phyloP scores from a whole-genome alignment of 2,329 filamentous ascomycete genomes.

The Colletotrichum tamarilloi region DNA sequence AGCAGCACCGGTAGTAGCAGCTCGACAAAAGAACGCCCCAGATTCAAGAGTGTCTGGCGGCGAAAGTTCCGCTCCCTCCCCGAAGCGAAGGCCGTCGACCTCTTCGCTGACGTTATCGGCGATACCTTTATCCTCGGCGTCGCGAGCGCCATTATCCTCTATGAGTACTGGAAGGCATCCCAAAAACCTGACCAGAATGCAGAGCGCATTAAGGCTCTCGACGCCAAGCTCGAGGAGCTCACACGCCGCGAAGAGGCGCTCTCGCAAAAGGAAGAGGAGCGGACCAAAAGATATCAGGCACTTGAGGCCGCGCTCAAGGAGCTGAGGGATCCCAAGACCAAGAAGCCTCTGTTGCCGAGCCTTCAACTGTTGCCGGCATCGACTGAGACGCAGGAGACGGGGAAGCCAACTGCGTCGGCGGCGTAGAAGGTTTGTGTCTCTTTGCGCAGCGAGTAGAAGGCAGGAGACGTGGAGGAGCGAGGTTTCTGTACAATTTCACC shows the following conservation, averaged over 20 bases:
- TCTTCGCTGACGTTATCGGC: conserved; percentile 74
- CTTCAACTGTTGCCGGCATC: conserved; percentile 40
- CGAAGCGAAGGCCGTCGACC: conserved; percentile 72
- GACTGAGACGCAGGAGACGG: neutral
- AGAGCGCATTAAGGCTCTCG: conserved; percentile 63
- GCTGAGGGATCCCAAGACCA: conserved; percentile 67
- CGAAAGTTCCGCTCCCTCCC: conserved; percentile 72
- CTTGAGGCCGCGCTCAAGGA: conserved; percentile 65
- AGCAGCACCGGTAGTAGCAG: neutral
- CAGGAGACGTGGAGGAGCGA: neutral
- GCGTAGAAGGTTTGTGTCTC: conserved; percentile 8
- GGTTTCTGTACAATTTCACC: conserved; percentile 6
- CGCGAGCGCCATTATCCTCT: conserved; percentile 67
- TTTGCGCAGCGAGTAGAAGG: neutral
- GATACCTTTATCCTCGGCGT: conserved; percentile 72
- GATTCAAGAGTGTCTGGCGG: conserved; percentile 64
- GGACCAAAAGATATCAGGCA: conserved; percentile 58
- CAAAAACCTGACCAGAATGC: conserved; percentile 69
- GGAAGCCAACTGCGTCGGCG: conserved; percentile 37
- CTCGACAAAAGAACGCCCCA: conserved; percentile 36
- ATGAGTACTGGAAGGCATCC: conserved; percentile 70
- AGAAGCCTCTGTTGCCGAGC: conserved; percentile 61
- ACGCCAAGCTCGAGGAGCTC: conserved; percentile 60
- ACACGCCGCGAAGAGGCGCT: conserved; percentile 62
- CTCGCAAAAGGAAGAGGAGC: conserved; percentile 55